phyloP scores from a whole-genome alignment of 2,329 filamentous ascomycete species.

The Alternaria sp. region DNA sequence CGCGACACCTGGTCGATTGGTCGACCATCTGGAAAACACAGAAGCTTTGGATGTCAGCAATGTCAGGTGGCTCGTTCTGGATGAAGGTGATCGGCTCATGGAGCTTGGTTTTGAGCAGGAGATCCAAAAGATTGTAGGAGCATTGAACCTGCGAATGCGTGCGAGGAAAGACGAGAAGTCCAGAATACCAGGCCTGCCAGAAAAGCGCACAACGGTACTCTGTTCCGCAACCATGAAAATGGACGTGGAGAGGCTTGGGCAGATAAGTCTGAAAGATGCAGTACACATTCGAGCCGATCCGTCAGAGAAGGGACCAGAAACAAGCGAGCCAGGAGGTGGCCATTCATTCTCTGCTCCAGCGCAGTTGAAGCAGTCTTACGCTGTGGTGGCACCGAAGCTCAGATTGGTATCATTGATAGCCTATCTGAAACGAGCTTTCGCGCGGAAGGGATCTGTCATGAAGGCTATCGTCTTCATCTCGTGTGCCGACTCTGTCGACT shows the following conservation, averaged over 20 bases:
- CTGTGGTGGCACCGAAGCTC: conserved; percentile 86
- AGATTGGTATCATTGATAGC: conserved; percentile 87
- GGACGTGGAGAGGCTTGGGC: conserved; percentile 90
- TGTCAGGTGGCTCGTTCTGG: conserved; percentile 91
- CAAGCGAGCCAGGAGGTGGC: conserved; percentile 53
- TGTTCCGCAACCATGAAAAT: conserved; percentile 99
- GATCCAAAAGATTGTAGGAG: conserved; percentile 82
- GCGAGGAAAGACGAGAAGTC: conserved; percentile 65
- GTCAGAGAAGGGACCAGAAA: conserved; percentile 58
- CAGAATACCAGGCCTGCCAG: conserved; percentile 70
- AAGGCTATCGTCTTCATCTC: conserved; percentile 97
- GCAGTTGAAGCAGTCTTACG: conserved; percentile 91
- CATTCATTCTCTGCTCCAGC: conserved; percentile 80
- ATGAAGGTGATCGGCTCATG: conserved; percentile 98
- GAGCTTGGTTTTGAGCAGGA: conserved; percentile 97
- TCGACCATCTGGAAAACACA: conserved; percentile 92
- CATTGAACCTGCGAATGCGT: conserved; percentile 71
- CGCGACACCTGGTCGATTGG: conserved; percentile 88
- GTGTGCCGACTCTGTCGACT: conserved; percentile 95
- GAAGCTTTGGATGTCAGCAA: conserved; percentile 86
- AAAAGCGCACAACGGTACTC: conserved; percentile 81
- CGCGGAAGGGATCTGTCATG: conserved; percentile 88
- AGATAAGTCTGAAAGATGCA: conserved; percentile 94
- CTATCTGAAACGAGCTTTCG: conserved; percentile 84
- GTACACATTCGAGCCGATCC: conserved; percentile 79